These are phyloP conservation scores for Aspergillus sp. DNA, from an alignment of 2,329 filamentous ascomycete genomes.

Conservation along the genomic window DNA sequence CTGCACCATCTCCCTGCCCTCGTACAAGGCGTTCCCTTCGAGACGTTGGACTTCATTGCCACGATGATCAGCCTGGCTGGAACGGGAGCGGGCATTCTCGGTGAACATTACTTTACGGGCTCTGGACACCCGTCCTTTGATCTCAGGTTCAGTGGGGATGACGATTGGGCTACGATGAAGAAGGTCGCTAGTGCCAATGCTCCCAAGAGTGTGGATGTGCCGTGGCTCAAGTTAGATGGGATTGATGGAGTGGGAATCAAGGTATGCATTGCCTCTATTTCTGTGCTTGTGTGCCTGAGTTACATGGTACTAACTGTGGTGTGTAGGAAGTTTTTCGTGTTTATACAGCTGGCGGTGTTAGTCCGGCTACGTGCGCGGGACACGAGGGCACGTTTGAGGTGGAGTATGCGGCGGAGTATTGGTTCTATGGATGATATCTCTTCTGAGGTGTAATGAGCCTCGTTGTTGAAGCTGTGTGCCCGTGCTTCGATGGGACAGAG, in stretches of 20 bases:
- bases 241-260: slow-evolving; percentile 31
- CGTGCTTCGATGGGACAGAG: neutral
- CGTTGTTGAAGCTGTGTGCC: too few relatives aligned
- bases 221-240: slow-evolving; percentile 36
- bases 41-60: slow-evolving; percentile 31
- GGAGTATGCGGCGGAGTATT: slow-evolving; percentile 47
- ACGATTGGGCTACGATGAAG: slow-evolving; percentile 30
- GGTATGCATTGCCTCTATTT: slow-evolving; percentile 23
- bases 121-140: slow-evolving; percentile 35
- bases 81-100: slow-evolving; percentile 33
- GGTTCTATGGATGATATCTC: slow-evolving; percentile 39
- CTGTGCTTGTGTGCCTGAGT: too few relatives aligned
- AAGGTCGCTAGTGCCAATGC: slow-evolving; percentile 33
- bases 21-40: slow-evolving; percentile 24
- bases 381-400: slow-evolving; percentile 34
- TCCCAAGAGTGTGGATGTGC: slow-evolving; percentile 27
- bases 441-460: too few relatives aligned
- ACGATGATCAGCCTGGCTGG: slow-evolving; percentile 18
- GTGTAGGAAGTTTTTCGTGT: slow-evolving; percentile 45
- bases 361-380: slow-evolving; percentile 38
- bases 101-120: slow-evolving; percentile 39
- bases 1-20: slow-evolving; percentile 31
- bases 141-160: slow-evolving; percentile 25
- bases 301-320: neutral
- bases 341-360: slow-evolving; percentile 38